Conservation (phyloP, 768 basidiomycete species). For the Leccinum rimulosum region DNA sequence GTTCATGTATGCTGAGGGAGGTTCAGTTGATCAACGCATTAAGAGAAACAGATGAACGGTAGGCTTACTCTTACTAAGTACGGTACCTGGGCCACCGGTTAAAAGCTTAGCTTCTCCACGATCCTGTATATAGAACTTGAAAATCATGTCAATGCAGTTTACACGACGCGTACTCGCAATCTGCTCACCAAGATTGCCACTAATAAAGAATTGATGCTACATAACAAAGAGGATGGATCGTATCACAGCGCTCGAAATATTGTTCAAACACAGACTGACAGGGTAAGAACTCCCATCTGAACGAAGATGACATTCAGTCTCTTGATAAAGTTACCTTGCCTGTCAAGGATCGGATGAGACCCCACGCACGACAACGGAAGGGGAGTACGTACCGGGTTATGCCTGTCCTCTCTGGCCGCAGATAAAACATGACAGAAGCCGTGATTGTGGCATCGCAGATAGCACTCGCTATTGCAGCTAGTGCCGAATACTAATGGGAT, state of each 20-base stretch:
- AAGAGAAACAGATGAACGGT: not conserved
- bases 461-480: slow-evolving; percentile 15
- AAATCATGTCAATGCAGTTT: not conserved
- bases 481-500: slow-evolving; percentile 5
- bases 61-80: slow-evolving; percentile 21
- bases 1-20: slow-evolving; percentile 19
- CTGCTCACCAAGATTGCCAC: slow-evolving; percentile 14
- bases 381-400: slow-evolving; percentile 8
- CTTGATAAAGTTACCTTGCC: slow-evolving; percentile 13
- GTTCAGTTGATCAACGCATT: not conserved
- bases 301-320: slow-evolving; percentile 14
- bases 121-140: slow-evolving; percentile 19
- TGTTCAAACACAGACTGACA: slow-evolving; percentile 5
- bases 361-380: too few species aligned
- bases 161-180: not conserved
- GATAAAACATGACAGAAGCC: slow-evolving; percentile 10
- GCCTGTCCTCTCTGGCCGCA: slow-evolving; percentile 12
- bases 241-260: not conserved
- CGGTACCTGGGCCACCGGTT: slow-evolving; percentile 4
- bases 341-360: not conserved
- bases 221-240: not conserved
- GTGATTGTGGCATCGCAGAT: slow-evolving; percentile 23
- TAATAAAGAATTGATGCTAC: slow-evolving; percentile 10
- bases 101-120: not conserved
- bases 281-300: slow-evolving; percentile 20